Conservation (phyloP, 2,329 filamentous ascomycete species). For the Penicillium sp. region DNA sequence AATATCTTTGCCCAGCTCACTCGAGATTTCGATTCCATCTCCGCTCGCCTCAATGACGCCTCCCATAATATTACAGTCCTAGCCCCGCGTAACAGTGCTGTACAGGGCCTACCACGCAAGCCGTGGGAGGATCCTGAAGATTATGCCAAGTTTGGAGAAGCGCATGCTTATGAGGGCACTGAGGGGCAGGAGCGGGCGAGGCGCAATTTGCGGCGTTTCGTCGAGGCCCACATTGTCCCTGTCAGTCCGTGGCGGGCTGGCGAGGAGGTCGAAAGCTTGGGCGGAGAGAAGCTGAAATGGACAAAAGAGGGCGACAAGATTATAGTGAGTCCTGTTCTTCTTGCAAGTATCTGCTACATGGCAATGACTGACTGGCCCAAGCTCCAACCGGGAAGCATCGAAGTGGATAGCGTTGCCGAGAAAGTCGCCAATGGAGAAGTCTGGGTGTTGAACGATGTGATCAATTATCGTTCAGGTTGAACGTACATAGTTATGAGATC, state of each 20-base stretch:
- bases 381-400: conserved; percentile 72
- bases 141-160: conserved; percentile 65
- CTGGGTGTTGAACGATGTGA: conserved; percentile 69
- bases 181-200: conserved; percentile 75
- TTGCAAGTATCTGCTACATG: background rate
- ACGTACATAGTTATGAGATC: conserved; percentile 11
- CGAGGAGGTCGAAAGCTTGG: conserved; percentile 66
- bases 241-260: conserved; percentile 73
- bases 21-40: conserved; percentile 71
- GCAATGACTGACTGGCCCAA: conserved; percentile 21
- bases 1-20: conserved; percentile 83
- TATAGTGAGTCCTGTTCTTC: conserved; percentile 57
- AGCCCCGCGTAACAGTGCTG: conserved; percentile 80
- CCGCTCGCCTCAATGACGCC: conserved; percentile 67
- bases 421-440: conserved; percentile 86
- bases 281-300: conserved; percentile 80
- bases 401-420: conserved; percentile 73
- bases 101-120: conserved; percentile 77
- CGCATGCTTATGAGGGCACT: conserved; percentile 71
- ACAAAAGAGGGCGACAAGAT: conserved; percentile 66
- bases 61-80: conserved; percentile 77
- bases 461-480: conserved; percentile 51
- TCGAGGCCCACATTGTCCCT: conserved; percentile 80
- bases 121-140: conserved; percentile 71
- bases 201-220: conserved; percentile 75